Percentiles rank a stretch among this genome's conserved stretches.
phyloP scores from a whole-genome alignment of 2,329 filamentous ascomycete genomes.

The Penicillium sp. region DNA sequence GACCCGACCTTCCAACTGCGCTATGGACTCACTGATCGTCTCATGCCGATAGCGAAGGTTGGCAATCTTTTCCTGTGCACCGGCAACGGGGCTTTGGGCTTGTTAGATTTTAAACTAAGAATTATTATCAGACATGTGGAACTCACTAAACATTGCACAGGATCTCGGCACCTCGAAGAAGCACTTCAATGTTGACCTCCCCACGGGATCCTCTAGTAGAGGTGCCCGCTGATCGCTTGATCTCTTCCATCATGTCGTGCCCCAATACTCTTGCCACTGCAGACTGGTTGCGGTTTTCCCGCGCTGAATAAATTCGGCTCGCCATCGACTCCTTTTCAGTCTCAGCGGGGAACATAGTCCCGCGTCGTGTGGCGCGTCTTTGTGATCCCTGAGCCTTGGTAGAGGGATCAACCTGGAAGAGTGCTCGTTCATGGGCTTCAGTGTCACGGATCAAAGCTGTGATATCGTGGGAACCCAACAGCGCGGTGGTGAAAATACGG shows the following conservation, averaged over 20 bases:
- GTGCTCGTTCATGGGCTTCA: conserved; percentile 86
- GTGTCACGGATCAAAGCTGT: conserved; percentile 93
- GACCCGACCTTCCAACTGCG: conserved; percentile 77
- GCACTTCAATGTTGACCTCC: conserved; percentile 80
- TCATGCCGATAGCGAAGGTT: conserved; percentile 68
- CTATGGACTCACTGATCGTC: conserved; percentile 69
- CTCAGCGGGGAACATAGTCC: conserved; percentile 49
- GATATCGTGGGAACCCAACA: conserved; percentile 86
- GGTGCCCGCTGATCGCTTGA: conserved; percentile 60
- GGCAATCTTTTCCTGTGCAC: conserved; percentile 73
- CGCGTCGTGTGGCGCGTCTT: conserved; percentile 47
- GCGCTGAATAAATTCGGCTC: conserved; percentile 48
- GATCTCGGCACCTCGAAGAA: conserved; percentile 85
- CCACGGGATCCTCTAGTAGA: conserved; percentile 55
- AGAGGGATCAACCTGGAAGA: conserved; percentile 85
- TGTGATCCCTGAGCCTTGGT: conserved; percentile 50
- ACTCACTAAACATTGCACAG: conserved; percentile 76
- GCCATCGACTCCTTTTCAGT: conserved; percentile 42
- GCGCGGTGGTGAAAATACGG: conserved; percentile 94
- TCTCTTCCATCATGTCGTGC: conserved; percentile 78
- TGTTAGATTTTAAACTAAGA: conserved; percentile 16
- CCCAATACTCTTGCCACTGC: conserved; percentile 89
- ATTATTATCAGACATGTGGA: not conserved
- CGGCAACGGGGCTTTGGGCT: conserved; percentile 63
- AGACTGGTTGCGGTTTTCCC: conserved; percentile 66